Base-by-base conservation (phyloP, 257 asterid genomes). In the Lithospermum erythrorhizon region DNA sequence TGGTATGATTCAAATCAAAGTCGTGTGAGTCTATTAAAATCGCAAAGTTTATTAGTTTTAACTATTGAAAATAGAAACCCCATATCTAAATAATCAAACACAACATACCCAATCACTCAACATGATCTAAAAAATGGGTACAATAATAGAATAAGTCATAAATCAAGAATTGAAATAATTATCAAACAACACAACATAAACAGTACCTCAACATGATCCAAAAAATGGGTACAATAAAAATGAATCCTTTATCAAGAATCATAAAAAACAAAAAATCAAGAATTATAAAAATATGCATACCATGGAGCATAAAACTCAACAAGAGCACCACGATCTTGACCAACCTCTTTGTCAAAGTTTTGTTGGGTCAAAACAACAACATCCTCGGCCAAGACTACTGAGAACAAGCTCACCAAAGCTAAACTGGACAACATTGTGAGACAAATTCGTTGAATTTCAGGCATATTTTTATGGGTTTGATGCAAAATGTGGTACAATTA, bases 261-360 rank as follows among this genome's bases (percentile, higher is more conserved):
- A n/a, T n/a, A n/a, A 55, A 20, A 55, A 9, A 55, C 5, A 14
- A 30, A 30, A 53, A 53, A 54, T 22, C 15, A 14, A 49, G 24
- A 8, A 21, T 9, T 22, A 30, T 55, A 25, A 47, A n/a, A 5
- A 18, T 35, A 58, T 53, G 2, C 62, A 17, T 72, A 89, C 97
- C 97, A 86, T 17, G 97, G 97, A 69, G 97, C 95, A 61, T 89
- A 89, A 79, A 89, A 89, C 68, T 89, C 95, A 53, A 89, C 91
- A 67, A 89, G 94, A 68, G 97, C 95, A 47, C 74, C 89, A 65
- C 89, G 91, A 81, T 86, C 91, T 68, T 82, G 86, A 62, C 97
- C 95, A 74, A 89, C 90, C 75, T 86, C 91, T 37, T 89, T 81
- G 61, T 89, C 94, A 68, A 89, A 89, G 78, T 82, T 89, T 6